Base-by-base conservation (phyloP, 345 rosid species). In the Syzygium grande region DNA sequence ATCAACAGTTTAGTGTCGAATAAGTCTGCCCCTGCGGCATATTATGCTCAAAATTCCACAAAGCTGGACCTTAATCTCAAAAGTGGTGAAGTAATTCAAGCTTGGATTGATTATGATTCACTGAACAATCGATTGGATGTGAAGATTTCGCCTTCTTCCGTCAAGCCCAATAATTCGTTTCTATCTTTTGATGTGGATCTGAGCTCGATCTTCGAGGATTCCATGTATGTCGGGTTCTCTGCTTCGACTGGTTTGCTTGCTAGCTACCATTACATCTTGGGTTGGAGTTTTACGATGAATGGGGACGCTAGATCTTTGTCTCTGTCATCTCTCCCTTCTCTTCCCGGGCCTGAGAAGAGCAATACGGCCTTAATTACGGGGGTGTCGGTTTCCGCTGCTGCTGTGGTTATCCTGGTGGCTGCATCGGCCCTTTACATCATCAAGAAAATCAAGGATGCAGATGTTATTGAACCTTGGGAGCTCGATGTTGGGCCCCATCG, bases 61-160 rank as follows among this genome's bases (percentile, higher is more conserved):
- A 89, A 87, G 88, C 63, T 51, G 59, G 90, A 86, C 84, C 88
- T 97, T 51, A 77, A 38, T 65, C 91, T 97, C 51, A 92, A 93
- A 30, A 90, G 96, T 52, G 95, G 96, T 21, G 13, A 53, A 65
- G 90, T 91, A 77, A 90, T 95, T 38, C 98, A 93, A 92, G 96
- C 96, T 61, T 97, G 99, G 99, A 83, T 97, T 87, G 99, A 96
- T 86, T 97, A 96, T 68, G 96, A 98, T 89, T 95, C 98, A 4
- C 51, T 29, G 46, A 90, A 87, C 41, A 93, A 92, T 89, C 90
- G 85, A 61, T 51, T 98, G 87, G 96, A 94, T 78, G 96, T 96
- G 86, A 94, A 92, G 89, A 88, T 98, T 86, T 92, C 99, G 25
- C 94, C 93, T 58, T 93, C 59, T 84, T 94, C 98, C 0, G 83